Conservation (phyloP, 2,329 filamentous ascomycete genomes). For the Shiraia bambusicola region DNA sequence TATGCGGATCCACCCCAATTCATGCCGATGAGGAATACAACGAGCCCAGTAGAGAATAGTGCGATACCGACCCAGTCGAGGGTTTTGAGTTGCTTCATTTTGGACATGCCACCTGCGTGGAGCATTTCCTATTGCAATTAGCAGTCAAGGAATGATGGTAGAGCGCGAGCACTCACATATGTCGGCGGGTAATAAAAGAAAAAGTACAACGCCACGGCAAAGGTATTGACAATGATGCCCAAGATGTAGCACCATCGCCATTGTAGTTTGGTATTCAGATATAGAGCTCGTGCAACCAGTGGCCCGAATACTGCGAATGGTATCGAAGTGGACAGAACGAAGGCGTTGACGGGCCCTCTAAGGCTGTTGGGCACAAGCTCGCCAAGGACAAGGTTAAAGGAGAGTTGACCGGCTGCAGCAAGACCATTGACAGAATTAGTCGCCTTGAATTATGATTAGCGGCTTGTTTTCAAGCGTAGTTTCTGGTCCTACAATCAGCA, state of each 20-base stretch:
- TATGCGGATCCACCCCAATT: constrained; percentile 46
- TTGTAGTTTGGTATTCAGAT: constrained; percentile 31
- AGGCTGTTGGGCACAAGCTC: constrained; percentile 42
- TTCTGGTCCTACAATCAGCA: constrained; percentile 25
- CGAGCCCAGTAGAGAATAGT: constrained; percentile 50
- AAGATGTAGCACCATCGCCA: constrained; percentile 39
- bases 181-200: constrained; percentile 43
- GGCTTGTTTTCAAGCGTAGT: background rate
- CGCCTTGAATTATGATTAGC: constrained; percentile 13
- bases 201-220: constrained; percentile 33
- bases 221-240: constrained; percentile 31
- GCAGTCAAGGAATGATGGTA: background rate
- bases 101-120: constrained; percentile 37
- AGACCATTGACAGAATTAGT: constrained; percentile 41
- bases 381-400: constrained; percentile 42
- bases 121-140: constrained; percentile 33
- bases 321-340: constrained; percentile 32
- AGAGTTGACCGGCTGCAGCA: constrained; percentile 43
- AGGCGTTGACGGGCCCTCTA: constrained; percentile 40
- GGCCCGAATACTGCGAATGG: constrained; percentile 38
- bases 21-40: constrained; percentile 51
- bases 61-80: constrained; percentile 53
- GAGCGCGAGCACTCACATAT: constrained; percentile 22
- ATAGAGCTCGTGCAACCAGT: constrained; percentile 32
- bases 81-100: constrained; percentile 36